These are phyloP conservation scores for Castanea crenata DNA, from an alignment of 306 rosid species.

Conservation along the genomic window DNA sequence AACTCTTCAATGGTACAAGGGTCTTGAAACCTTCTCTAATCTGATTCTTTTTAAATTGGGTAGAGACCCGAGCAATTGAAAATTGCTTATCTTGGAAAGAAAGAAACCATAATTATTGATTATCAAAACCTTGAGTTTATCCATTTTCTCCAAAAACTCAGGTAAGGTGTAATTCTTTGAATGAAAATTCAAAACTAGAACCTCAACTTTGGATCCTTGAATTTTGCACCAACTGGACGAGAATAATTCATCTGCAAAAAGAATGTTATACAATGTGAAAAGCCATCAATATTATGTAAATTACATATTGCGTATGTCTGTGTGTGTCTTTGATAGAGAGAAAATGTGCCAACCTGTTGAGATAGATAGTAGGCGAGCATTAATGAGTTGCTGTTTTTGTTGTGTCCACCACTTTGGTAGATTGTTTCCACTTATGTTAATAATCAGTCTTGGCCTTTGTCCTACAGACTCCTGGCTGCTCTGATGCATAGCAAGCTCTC, in stretches of 20 bases:
- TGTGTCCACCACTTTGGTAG: constrained; percentile 56
- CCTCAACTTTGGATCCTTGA: constrained; percentile 48
- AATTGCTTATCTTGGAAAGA: constrained; percentile 30
- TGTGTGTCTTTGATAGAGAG: not conserved
- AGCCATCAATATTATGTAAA: not conserved
- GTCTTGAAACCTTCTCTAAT: constrained; percentile 32
- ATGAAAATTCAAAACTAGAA: constrained; percentile 50
- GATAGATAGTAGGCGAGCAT: constrained; percentile 45
- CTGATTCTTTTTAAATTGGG: constrained; percentile 49
- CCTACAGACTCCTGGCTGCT: constrained; percentile 25
- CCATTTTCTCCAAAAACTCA: constrained; percentile 35
- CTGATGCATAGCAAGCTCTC: constrained; percentile 57
- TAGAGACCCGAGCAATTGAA: constrained; percentile 33
- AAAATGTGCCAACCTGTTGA: constrained; percentile 54
- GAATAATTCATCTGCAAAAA: constrained; percentile 53
- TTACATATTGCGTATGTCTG: not conserved
- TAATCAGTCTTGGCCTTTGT: constrained; percentile 41
- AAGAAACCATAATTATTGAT: constrained; percentile 39
- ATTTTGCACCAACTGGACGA: constrained; percentile 47
- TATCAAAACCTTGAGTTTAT: constrained; percentile 43
- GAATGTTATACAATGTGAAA: not conserved
- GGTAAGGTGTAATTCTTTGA: constrained; percentile 47
- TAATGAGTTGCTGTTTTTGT: constrained; percentile 25
- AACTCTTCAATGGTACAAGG: not conserved
- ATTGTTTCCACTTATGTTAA: constrained; percentile 39